Evolutionary conservation across 495 filamentous ascomycete species (phyloP), one percentile per base, ranked within the genome.

Genomic region (Penicillium bialowiezense): DNA sequence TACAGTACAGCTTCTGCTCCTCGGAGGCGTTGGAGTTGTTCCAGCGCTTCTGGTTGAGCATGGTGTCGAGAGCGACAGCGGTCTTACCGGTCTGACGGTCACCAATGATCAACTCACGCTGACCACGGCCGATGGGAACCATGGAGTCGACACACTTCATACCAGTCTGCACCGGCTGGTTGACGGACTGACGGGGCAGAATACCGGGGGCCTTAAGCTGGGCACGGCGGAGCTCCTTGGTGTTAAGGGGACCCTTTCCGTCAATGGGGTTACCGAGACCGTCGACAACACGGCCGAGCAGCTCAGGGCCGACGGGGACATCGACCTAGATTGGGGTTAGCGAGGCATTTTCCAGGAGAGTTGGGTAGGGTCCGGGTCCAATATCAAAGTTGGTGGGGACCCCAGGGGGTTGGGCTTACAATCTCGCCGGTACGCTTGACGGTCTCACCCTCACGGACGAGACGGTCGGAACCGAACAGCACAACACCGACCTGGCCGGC

Each of bases 61-160:
- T 98, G 70, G 93, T 84, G 64, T 98, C 93, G 39, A 98, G 90
- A 68, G 90, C 93, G 71, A 98, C 93, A 67, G 93, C 93, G 70
- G 93, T 98, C 88, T 98, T 98, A 77, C 93, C 93, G 60, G 93
- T 98, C 77, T 98, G 93, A 88, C 93, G 95, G 75, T 98, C 93
- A 77, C 93, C 93, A 79, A 98, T 98, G 75, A 98, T 97, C 79
- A 98, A 82, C 79, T 98, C 93, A 89, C 93, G 93, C 80, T 98
- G 93, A 64, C 93, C 93, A 91, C 93, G 93, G 70, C 93, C 93
- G 66, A 98, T 97, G 64, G 93, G 93, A 52, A 98, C 93, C 93
- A 98, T 98, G 70, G 93, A 91, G 74, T 98, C 93, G 81, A 98
- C 83, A 70, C 91, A 95, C 82, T 97, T 98, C 58, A 98, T 84